Conservation (phyloP, 139 green algal genomes). For the Closterium sp. region DNA sequence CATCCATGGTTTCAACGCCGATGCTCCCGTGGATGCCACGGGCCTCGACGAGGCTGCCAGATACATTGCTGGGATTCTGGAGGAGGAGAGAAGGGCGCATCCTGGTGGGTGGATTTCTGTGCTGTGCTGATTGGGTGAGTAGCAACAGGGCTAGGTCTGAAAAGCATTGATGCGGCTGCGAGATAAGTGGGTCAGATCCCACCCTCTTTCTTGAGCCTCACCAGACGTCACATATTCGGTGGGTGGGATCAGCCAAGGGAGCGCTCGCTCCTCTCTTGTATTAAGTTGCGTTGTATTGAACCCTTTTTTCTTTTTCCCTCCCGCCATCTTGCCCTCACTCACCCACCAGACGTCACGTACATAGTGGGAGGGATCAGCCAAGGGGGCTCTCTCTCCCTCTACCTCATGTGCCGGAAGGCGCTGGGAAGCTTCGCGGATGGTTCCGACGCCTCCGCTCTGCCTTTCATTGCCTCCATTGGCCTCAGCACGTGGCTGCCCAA, state of each 20-base stretch:
- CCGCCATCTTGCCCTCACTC: not conserved
- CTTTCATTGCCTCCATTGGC: slow-evolving; percentile 9
- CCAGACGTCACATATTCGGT: not conserved
- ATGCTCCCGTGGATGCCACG: no score
- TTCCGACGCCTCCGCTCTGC: not conserved
- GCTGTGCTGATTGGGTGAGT: no score
- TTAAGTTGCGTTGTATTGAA: no score
- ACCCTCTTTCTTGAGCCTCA: no score
- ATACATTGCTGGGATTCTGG: no score
- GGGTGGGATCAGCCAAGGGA: slow-evolving; percentile 36
- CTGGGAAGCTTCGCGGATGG: slow-evolving; percentile 22
- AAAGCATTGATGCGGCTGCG: no score
- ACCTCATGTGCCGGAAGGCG: slow-evolving; percentile 15
- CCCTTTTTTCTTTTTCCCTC: not conserved
- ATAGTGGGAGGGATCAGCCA: slow-evolving; percentile 41
- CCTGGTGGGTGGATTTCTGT: no score
- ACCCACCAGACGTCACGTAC: slow-evolving; percentile 13
- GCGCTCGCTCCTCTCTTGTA: not conserved
- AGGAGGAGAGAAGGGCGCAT: no score
- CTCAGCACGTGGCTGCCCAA: slow-evolving; percentile 32
- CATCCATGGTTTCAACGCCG: no score
- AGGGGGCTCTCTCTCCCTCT: slow-evolving; percentile 31
- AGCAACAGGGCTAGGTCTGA: no score
- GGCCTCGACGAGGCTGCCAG: no score
- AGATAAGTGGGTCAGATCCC: no score